Percentiles rank a stretch among this genome's conserved stretches.
Conservation (phyloP, 805 yeast species). For the Alloascoidea hylecoeti region DNA sequence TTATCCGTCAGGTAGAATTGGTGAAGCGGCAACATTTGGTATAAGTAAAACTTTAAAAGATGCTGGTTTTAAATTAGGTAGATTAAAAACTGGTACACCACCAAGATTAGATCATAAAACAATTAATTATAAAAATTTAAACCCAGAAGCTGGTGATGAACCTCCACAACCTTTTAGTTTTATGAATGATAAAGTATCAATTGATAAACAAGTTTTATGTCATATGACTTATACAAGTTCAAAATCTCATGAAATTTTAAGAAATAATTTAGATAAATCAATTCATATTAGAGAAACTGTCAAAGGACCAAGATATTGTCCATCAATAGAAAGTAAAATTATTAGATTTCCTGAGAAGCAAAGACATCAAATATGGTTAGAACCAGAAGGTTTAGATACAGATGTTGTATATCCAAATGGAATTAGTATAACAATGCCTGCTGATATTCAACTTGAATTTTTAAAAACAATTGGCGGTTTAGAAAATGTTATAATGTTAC, state of each 20-base stretch:
- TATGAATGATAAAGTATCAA: constrained; percentile 53
- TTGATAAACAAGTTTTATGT: constrained; percentile 52
- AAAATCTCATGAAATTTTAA: constrained; percentile 54
- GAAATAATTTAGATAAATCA: constrained; percentile 62
- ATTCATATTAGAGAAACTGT: constrained; percentile 89
- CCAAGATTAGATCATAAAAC: constrained; percentile 67
- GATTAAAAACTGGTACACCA: constrained; percentile 96
- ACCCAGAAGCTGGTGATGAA: constrained; percentile 64
- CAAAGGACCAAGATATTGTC: constrained; percentile 95
- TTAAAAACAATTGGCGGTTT: constrained; percentile 75
- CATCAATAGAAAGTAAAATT: constrained; percentile 86
- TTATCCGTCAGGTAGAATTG: constrained; percentile 86
- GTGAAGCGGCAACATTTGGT: constrained; percentile 86
- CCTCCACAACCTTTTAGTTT: constrained; percentile 89
- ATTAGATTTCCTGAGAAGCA: constrained; percentile 65
- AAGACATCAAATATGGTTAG: constrained; percentile 82
- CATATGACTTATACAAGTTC: constrained; percentile 70
- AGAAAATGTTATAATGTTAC: constrained; percentile 75
- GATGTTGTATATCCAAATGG: constrained; percentile 94
- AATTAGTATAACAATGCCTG: constrained; percentile 92
- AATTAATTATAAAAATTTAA: constrained; percentile 51
- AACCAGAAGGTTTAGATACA: constrained; percentile 87
- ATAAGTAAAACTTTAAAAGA: constrained; percentile 62
- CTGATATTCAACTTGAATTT: constrained; percentile 69
- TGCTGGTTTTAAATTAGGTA: constrained; percentile 73